These are phyloP conservation scores for Trichoderma koningiopsis DNA, from an alignment of 2,329 filamentous ascomycete genomes.

Conservation along the genomic window DNA sequence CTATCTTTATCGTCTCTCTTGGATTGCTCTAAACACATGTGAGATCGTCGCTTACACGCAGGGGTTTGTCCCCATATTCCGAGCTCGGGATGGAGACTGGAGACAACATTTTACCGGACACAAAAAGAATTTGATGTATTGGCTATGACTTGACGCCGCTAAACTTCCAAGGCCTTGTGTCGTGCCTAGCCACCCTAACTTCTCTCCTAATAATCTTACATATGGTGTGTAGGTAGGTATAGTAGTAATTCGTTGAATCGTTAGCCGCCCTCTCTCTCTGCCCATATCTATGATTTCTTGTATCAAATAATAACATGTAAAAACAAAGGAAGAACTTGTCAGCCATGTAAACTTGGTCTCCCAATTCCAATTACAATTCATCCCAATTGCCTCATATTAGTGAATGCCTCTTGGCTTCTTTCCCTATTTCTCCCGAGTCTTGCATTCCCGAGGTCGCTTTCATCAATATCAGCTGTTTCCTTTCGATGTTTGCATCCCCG, in stretches of 20 bases:
- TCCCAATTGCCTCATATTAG: neutral
- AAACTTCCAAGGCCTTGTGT: neutral
- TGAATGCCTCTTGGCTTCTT: too few species aligned
- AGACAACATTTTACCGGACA: neutral
- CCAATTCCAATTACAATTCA: neutral
- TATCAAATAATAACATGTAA: neutral
- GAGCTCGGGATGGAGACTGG: neutral
- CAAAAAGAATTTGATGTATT: neutral
- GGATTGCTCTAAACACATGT: neutral
- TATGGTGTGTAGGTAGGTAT: neutral
- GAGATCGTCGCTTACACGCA: neutral
- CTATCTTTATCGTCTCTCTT: neutral
- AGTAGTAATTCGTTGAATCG: constrained; percentile 12
- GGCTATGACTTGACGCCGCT: neutral
- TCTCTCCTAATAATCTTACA: neutral
- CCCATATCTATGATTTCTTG: neutral
- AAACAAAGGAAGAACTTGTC: neutral
- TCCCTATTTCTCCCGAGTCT: neutral
- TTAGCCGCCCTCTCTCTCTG: neutral
- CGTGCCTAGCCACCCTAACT: neutral
- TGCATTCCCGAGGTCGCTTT: neutral
- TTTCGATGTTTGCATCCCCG: neutral
- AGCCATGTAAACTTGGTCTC: neutral
- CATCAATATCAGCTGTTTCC: neutral
- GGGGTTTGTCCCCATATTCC: neutral